Conservation (phyloP, 2,329 filamentous ascomycete genomes). For the Pseudomassariella vexata region DNA sequence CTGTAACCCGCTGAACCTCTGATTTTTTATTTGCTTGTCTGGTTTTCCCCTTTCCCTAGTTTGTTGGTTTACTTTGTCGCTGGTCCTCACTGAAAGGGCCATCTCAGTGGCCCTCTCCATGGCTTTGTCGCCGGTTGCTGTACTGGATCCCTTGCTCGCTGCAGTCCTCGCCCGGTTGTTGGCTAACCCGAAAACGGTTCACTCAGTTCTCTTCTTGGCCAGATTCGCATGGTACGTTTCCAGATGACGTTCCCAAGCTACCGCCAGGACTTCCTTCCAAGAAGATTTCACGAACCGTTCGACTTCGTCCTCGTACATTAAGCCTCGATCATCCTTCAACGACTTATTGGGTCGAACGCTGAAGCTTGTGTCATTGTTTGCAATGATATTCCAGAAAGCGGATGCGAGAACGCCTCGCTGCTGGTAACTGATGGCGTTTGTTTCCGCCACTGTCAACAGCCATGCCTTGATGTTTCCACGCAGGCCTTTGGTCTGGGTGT, state of each 20-base stretch:
- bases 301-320: constrained; percentile 37
- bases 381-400: constrained; percentile 43
- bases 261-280: constrained; percentile 30
- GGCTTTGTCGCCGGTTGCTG: too few species aligned
- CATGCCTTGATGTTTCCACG: too few species aligned
- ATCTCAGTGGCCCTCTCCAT: too few species aligned
- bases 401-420: constrained; percentile 30
- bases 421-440: constrained; percentile 14
- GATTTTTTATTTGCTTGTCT: too few species aligned
- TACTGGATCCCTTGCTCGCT: too few species aligned
- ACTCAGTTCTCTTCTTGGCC: constrained; percentile 1
- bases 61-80: too few species aligned
- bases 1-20: too few species aligned
- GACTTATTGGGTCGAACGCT: constrained; percentile 20
- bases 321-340: constrained; percentile 30
- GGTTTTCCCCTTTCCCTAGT: too few species aligned
- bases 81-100: too few species aligned
- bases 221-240: constrained; percentile 8
- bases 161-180: too few species aligned
- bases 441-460: too few species aligned
- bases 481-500: constrained; percentile 13
- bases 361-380: constrained; percentile 36
- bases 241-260: constrained; percentile 23
- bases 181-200: constrained; percentile 1
- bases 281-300: constrained; percentile 32